Evolutionary conservation across 371 early-diverging fungal species (phyloP).

Genomic region (Caulochytrium protostelioides): DNA sequence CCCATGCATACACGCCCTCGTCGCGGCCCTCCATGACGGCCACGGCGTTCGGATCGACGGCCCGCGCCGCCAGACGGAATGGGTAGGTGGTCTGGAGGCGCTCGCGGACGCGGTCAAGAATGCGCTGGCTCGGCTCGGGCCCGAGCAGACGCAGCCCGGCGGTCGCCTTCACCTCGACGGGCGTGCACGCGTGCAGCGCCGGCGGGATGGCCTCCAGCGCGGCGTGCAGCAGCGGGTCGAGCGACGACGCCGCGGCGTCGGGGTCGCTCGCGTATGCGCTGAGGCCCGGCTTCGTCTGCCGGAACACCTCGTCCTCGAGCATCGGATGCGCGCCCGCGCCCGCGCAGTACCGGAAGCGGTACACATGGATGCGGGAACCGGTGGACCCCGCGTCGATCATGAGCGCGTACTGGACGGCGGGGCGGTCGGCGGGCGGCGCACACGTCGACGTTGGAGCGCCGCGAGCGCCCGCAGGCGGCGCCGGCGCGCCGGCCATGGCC

Average conservation of each 20-base stretch:
- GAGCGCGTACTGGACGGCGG: conserved; percentile 23
- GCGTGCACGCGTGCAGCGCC: conserved; percentile 53
- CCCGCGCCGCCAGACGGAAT: conserved; percentile 57
- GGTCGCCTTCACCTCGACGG: conserved; percentile 85
- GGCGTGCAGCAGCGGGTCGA: conserved; percentile 50
- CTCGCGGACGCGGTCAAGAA: conserved; percentile 45
- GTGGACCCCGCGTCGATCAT: conserved; percentile 94
- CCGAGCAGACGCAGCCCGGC: conserved; percentile 69
- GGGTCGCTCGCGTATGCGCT: conserved; percentile 42
- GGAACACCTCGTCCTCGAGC: conserved; percentile 66
- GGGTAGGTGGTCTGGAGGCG: conserved; percentile 51
- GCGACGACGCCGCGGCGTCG: conserved; percentile 49
- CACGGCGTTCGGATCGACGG: conserved; percentile 38
- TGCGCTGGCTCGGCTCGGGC: conserved; percentile 32
- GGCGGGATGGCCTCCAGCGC: conserved; percentile 56
- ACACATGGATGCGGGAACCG: conserved; percentile 91
- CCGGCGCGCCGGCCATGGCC: too few species aligned
- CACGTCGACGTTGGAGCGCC: background rate
- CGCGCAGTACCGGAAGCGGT: conserved; percentile 69
- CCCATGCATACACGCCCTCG: conserved; percentile 96
- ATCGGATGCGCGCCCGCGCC: conserved; percentile 22
- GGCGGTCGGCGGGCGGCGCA: background rate
- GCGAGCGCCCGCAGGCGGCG: too few species aligned
- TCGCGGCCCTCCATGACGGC: conserved; percentile 84
- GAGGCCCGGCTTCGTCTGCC: conserved; percentile 64